These are phyloP conservation scores for Dunaliella primolecta DNA, from an alignment of 139 green algal genomes.

Conservation along the genomic window DNA sequence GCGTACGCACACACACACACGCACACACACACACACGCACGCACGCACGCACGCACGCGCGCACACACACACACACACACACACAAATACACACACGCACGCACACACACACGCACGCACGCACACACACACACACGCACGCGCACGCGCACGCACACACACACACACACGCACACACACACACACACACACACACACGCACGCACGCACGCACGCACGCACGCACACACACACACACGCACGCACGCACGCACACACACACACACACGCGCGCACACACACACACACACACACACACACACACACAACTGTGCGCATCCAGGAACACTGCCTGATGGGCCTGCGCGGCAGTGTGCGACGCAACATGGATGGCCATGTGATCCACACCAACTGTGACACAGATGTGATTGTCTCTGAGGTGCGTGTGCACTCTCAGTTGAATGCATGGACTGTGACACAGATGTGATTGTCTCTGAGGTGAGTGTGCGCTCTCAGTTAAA, in stretches of 20 bases:
- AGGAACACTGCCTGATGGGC: constrained; percentile 88
- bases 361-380: constrained; percentile 66
- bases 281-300: background rate
- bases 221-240: constrained; percentile 1
- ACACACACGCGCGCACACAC: background rate
- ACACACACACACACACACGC: background rate
- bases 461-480: constrained; percentile 60
- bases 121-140: background rate
- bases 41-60: background rate
- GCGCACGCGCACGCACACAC: background rate
- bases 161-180: constrained; percentile 32
- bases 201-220: background rate
- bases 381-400: constrained; percentile 82
- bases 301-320: background rate
- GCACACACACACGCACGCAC: background rate
- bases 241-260: background rate
- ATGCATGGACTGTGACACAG: constrained; percentile 82
- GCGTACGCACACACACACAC: background rate
- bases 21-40: constrained; percentile 32
- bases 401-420: constrained; percentile 62
- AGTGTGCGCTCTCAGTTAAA: no score
- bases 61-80: constrained; percentile 34
- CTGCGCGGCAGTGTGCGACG: constrained; percentile 71
- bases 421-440: no score
- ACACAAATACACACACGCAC: background rate